A percentile compares a stretch with the other conserved stretches of the same genome.
Conservation (phyloP, 352 stramenopile genomes). For the Globisporangium iwayamae region DNA sequence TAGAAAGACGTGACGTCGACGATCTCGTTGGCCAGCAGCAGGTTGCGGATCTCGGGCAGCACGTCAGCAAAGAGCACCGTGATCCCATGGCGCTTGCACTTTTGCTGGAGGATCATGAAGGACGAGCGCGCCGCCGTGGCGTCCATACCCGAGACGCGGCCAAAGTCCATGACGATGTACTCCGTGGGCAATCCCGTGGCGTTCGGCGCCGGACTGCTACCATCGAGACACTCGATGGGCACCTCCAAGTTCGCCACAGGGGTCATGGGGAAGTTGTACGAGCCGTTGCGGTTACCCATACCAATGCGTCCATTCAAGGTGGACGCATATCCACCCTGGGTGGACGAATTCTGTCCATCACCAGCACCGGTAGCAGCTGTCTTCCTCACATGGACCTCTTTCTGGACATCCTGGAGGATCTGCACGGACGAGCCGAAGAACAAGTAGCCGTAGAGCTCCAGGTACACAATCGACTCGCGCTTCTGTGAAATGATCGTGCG, state of each 20-base stretch:
- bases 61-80: constrained; percentile 67
- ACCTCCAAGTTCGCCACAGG: constrained; percentile 46
- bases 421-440: constrained; percentile 86
- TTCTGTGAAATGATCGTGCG: constrained; percentile 62
- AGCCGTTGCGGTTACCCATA: not conserved
- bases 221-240: constrained; percentile 67
- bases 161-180: constrained; percentile 90
- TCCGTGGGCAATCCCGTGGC: constrained; percentile 60
- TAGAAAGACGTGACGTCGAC: constrained; percentile 60
- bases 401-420: constrained; percentile 79
- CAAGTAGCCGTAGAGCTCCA: constrained; percentile 82
- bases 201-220: constrained; percentile 47
- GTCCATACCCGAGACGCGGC: constrained; percentile 85
- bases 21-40: constrained; percentile 77
- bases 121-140: constrained; percentile 76
- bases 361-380: constrained; percentile 2
- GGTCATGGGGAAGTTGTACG: constrained; percentile 44
- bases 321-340: not conserved
- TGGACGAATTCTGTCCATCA: not conserved
- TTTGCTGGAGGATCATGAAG: constrained; percentile 82
- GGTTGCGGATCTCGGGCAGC: constrained; percentile 57
- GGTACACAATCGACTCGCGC: constrained; percentile 66
- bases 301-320: not conserved
- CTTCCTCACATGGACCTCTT: constrained; percentile 64
- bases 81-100: constrained; percentile 70